Percentiles rank a stretch among this genome's conserved stretches.
Evolutionary conservation across 805 yeast genomes (phyloP).

Genomic region (Kazachstania taianensis): DNA sequence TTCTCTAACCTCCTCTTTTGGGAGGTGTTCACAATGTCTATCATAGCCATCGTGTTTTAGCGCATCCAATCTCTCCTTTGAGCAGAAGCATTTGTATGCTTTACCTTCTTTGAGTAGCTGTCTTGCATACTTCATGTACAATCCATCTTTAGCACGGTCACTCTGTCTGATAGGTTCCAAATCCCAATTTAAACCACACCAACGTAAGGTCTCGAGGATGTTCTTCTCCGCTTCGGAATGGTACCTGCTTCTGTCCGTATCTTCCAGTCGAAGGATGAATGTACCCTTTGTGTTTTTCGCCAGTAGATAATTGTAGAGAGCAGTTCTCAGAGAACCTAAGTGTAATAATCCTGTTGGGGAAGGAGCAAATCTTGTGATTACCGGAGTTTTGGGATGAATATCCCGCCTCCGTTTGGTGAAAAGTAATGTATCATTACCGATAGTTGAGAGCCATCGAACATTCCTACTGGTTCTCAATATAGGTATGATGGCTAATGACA

Average conservation of each 20-base stretch:
- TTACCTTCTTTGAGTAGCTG: slow-evolving; percentile 48
- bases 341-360: slow-evolving; percentile 97
- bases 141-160: slow-evolving; percentile 43
- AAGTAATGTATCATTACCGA: no score
- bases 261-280: slow-evolving; percentile 78
- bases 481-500: no score
- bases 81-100: slow-evolving; percentile 84
- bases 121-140: slow-evolving; percentile 54
- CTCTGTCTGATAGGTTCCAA: slow-evolving; percentile 85
- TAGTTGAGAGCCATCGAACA: no score
- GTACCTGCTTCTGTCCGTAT: slow-evolving; percentile 77
- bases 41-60: slow-evolving; percentile 83
- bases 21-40: slow-evolving; percentile 53
- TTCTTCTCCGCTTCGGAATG: slow-evolving; percentile 76
- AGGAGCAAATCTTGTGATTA: slow-evolving; percentile 90
- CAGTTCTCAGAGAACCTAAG: slow-evolving; percentile 87
- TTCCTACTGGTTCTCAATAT: no score
- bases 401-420: slow-evolving; percentile 7
- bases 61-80: slow-evolving; percentile 61
- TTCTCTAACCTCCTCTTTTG: slow-evolving; percentile 28
- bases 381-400: slow-evolving; percentile 43
- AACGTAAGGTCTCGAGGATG: slow-evolving; percentile 60
- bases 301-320: slow-evolving; percentile 74
- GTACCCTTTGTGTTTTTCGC: slow-evolving; percentile 75
- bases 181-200: slow-evolving; percentile 71